These are phyloP conservation scores for Mucor lusitanicus DNA, from an alignment of 371 early-diverging fungal genomes.

Conservation along the genomic window DNA sequence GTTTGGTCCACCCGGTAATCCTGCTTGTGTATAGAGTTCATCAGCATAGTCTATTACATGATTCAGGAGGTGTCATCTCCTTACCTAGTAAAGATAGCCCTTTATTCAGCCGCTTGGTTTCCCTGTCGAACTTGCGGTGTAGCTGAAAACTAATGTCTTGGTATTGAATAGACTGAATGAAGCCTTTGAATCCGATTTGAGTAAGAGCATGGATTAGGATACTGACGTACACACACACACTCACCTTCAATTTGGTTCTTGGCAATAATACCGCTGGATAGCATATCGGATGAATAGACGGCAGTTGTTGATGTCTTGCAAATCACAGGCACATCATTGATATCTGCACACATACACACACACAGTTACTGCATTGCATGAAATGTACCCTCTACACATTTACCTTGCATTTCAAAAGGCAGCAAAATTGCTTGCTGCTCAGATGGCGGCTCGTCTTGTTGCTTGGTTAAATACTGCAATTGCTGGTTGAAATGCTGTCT, in stretches of 20 bases:
- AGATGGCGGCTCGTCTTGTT: not conserved
- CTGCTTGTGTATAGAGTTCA: not conserved
- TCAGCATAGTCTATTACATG: not conserved
- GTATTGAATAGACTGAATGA: conserved; percentile 12
- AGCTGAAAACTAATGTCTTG: conserved; percentile 9
- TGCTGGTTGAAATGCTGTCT: conserved; percentile 7
- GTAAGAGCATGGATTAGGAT: too few species aligned
- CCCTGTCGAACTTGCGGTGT: conserved; percentile 14
- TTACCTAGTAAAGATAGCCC: conserved; percentile 15
- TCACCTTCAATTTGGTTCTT: conserved; percentile 18
- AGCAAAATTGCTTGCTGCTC: not conserved
- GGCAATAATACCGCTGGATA: not conserved
- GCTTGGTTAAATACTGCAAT: conserved; percentile 9
- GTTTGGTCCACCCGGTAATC: conserved; percentile 1
- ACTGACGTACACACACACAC: not conserved
- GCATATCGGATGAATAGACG: not conserved
- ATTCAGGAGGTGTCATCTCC: not conserved
- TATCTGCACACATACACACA: not conserved
- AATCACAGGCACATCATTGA: conserved; percentile 6
- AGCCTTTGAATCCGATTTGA: not conserved
- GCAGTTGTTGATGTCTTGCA: not conserved
- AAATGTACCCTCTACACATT: not conserved
- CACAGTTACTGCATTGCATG: not conserved
- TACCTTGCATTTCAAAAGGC: conserved; percentile 7
- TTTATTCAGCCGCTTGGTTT: conserved; percentile 4